A percentile compares a stretch with the other conserved stretches of the same genome.
Evolutionary conservation across 164 flowering plant species (phyloP).

Genomic region (Saururus chinensis): DNA sequence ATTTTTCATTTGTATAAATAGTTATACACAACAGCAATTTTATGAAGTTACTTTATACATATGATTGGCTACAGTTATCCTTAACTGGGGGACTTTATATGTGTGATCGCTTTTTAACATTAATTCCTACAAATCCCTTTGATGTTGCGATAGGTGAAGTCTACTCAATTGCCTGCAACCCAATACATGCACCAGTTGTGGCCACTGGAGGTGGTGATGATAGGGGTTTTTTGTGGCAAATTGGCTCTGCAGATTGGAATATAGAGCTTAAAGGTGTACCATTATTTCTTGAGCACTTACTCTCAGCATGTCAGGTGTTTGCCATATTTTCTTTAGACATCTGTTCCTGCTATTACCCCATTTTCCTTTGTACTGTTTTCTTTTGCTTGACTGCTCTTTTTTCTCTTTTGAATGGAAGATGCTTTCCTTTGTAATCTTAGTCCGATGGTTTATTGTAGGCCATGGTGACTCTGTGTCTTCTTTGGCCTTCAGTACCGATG

Average conservation of each 20-base stretch:
- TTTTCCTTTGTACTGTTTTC: not conserved
- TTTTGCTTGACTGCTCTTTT: not conserved
- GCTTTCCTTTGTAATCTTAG: not conserved
- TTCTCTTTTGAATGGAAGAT: not conserved
- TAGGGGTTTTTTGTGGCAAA: constrained; percentile 80
- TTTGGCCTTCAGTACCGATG: constrained; percentile 77
- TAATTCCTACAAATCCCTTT: not conserved
- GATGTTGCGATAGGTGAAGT: constrained; percentile 48
- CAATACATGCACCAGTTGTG: constrained; percentile 61
- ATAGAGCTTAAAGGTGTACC: constrained; percentile 56
- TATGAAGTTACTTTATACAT: not conserved
- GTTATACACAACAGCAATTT: not conserved
- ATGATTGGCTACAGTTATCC: not conserved
- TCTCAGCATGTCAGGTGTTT: not conserved
- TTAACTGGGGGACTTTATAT: no score
- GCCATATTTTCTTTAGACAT: not conserved
- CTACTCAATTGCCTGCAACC: constrained; percentile 80
- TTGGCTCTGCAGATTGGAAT: constrained; percentile 70
- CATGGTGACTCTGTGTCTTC: constrained; percentile 65
- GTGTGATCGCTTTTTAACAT: not conserved
- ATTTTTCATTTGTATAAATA: not conserved
- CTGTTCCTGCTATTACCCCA: not conserved
- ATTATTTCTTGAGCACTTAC: no score
- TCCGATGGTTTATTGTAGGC: constrained; percentile 28
- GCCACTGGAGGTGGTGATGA: constrained; percentile 97